phyloP scores from a whole-genome alignment of 1,139 yeast species.

The Lodderomyces jiufengensis region DNA sequence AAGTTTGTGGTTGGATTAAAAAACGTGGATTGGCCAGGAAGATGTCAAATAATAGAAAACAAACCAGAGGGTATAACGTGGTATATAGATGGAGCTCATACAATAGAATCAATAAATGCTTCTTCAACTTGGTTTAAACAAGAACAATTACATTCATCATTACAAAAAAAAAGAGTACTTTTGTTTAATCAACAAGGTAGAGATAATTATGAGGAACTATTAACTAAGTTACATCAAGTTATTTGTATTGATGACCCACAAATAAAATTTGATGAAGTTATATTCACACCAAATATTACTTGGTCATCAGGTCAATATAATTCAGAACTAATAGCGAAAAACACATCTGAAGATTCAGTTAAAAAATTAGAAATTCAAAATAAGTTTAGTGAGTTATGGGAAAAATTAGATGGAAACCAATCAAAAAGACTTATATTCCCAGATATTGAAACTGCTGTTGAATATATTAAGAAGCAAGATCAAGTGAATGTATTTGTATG shows the following conservation, averaged over 20 bases:
- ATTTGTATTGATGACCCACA: slow-evolving; percentile 21
- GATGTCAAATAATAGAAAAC: slow-evolving; percentile 72
- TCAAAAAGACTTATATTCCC: slow-evolving; percentile 48
- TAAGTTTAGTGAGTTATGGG: slow-evolving; percentile 69
- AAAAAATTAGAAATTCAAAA: slow-evolving; percentile 82
- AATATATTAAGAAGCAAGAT: slow-evolving; percentile 39
- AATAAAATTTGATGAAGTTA: slow-evolving; percentile 62
- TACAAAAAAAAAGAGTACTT: slow-evolving; percentile 40
- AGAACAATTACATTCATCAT: slow-evolving; percentile 15
- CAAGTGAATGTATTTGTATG: slow-evolving; percentile 78
- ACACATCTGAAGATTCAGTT: slow-evolving; percentile 72
- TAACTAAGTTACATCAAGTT: slow-evolving; percentile 49
- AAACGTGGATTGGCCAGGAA: slow-evolving; percentile 83
- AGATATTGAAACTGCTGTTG: slow-evolving; percentile 74
- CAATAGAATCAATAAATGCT: slow-evolving; percentile 77
- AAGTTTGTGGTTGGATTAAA: slow-evolving; percentile 64
- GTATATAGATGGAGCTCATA: slow-evolving; percentile 96
- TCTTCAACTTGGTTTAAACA: slow-evolving; percentile 76
- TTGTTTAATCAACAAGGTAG: slow-evolving; percentile 93
- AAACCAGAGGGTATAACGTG: slow-evolving; percentile 52
- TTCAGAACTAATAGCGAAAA: slow-evolving; percentile 80
- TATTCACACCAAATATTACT: slow-evolving; percentile 89
- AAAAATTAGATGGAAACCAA: slow-evolving; percentile 40
- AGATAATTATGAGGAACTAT: slow-evolving; percentile 65
- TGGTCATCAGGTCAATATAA: slow-evolving; percentile 82